Conservation (phyloP, 805 yeast species). For the Candida montana region DNA sequence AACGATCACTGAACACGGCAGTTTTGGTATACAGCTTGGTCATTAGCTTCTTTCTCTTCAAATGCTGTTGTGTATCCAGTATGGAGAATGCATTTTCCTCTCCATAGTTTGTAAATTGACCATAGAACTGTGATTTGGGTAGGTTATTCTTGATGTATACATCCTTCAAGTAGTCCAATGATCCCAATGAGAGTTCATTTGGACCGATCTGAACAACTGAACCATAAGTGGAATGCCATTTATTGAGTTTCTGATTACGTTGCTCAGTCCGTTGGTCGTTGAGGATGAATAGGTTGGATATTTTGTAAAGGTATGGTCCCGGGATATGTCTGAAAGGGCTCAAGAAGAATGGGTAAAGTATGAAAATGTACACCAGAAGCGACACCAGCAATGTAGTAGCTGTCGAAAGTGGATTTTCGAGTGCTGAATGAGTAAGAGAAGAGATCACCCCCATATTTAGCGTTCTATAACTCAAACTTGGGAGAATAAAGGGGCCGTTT, state of each 20-base stretch:
- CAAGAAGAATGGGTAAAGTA: conserved; percentile 41
- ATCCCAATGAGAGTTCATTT: conserved; percentile 52
- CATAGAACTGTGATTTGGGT: conserved; percentile 54
- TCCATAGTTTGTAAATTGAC: conserved; percentile 56
- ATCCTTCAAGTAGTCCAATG: conserved; percentile 43
- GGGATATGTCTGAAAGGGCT: conserved; percentile 50
- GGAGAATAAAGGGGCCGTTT: background rate
- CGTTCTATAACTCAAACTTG: too few species aligned
- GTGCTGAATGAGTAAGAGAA: background rate
- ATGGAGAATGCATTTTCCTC: conserved; percentile 54
- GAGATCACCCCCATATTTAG: background rate
- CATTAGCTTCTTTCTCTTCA: conserved; percentile 35
- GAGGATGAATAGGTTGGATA: conserved; percentile 37
- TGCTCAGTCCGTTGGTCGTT: conserved; percentile 42
- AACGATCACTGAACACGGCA: conserved; percentile 27
- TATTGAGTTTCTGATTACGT: conserved; percentile 43
- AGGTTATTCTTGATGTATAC: conserved; percentile 50
- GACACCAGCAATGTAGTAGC: background rate
- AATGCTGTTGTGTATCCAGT: conserved; percentile 43
- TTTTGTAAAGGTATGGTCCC: conserved; percentile 50
- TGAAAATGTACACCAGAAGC: conserved; percentile 25
- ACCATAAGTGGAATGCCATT: conserved; percentile 52
- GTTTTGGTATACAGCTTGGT: conserved; percentile 42
- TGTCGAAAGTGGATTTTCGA: background rate
- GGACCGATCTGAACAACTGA: conserved; percentile 60